These are phyloP conservation scores for Glomus cerebriforme DNA, from an alignment of 192 early-diverging fungal species.

Conservation along the genomic window DNA sequence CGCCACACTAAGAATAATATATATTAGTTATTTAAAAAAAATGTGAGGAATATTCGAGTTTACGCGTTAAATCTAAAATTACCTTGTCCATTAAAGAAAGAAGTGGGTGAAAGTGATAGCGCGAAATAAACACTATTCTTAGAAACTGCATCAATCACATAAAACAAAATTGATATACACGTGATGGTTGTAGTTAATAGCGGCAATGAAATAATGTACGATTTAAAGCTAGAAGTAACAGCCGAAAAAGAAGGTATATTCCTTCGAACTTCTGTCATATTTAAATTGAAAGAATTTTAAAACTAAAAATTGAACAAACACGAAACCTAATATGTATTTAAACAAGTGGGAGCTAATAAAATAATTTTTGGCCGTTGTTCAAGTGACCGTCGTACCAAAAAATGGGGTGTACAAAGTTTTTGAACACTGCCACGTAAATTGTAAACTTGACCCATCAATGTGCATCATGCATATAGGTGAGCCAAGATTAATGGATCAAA, in stretches of 20 bases:
- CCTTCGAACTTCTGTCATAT: conserved; percentile 17
- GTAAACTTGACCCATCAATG: too few species aligned
- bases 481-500: too few species aligned
- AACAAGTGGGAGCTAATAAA: too few species aligned
- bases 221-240: conserved; percentile 30
- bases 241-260: conserved; percentile 28
- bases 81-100: conserved; percentile 25
- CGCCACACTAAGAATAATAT: conserved; percentile 18
- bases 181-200: conserved; percentile 12
- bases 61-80: not conserved
- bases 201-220: conserved; percentile 24
- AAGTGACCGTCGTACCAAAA: too few species aligned
- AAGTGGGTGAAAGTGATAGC: not conserved
- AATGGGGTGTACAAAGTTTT: too few species aligned
- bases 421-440: too few species aligned
- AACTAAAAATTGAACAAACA: too few species aligned
- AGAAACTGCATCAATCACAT: not conserved
- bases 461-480: too few species aligned
- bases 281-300: not conserved
- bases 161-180: conserved; percentile 5
- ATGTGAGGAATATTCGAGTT: not conserved
- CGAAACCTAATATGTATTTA: too few species aligned
- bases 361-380: too few species aligned
- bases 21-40: not conserved
- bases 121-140: not conserved